Evolutionary conservation across 768 basidiomycete genomes (phyloP).

Genomic region (Hydnomerulius pinastri): DNA sequence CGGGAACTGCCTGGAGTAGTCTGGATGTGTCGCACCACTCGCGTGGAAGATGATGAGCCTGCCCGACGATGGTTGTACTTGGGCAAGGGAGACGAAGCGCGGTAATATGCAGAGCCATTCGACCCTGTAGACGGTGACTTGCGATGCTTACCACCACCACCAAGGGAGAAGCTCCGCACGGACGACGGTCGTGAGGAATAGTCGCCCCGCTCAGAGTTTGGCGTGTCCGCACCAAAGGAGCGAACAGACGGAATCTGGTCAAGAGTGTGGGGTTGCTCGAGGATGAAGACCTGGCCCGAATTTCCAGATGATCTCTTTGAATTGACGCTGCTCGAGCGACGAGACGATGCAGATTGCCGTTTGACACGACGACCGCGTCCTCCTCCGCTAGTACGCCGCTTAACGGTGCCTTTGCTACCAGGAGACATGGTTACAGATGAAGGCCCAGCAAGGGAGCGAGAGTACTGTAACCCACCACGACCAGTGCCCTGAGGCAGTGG

Average conservation of each 20-base stretch:
- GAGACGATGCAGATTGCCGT: conserved; percentile 75
- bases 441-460: conserved; percentile 26
- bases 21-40: conserved; percentile 71
- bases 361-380: conserved; percentile 56
- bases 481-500: conserved; percentile 21
- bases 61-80: conserved; percentile 73
- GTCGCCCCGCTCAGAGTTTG: conserved; percentile 83
- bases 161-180: conserved; percentile 73
- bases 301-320: conserved; percentile 70
- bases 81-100: conserved; percentile 79
- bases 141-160: conserved; percentile 53
- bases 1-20: conserved; percentile 37
- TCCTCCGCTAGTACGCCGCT: conserved; percentile 52
- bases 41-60: conserved; percentile 81
- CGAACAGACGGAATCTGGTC: conserved; percentile 60
- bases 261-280: conserved; percentile 56
- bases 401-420: conserved; percentile 40
- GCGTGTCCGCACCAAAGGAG: conserved; percentile 80
- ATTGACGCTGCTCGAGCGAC: conserved; percentile 89
- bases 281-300: conserved; percentile 45
- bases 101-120: conserved; percentile 59
- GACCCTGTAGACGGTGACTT: conserved; percentile 82
- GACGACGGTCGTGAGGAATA: conserved; percentile 82
- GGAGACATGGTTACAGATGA: conserved; percentile 30
- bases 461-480: conserved; percentile 24